These are phyloP conservation scores for Cornus florida DNA, from an alignment of 148 eudicot species.

Conservation along the genomic window DNA sequence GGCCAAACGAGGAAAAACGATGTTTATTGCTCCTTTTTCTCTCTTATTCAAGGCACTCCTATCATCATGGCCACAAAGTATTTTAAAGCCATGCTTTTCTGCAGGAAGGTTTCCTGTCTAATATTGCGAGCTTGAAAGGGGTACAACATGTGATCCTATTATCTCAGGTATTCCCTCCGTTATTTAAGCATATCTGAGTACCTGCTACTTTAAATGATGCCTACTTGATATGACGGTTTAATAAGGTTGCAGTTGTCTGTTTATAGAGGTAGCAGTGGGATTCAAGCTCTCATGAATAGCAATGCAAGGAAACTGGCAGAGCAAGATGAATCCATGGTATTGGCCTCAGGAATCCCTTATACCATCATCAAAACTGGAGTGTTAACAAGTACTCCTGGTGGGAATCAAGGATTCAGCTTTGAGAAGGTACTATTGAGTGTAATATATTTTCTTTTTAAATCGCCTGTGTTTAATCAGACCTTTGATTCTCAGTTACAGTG, in stretches of 20 bases:
- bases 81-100: constrained; percentile 6
- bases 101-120: constrained; percentile 82
- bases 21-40: background rate
- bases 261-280: constrained; percentile 69
- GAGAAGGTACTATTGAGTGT: constrained; percentile 47
- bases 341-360: constrained; percentile 67
- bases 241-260: constrained; percentile 88
- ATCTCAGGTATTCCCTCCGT: constrained; percentile 65
- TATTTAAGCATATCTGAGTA: constrained; percentile 2
- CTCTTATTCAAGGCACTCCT: background rate
- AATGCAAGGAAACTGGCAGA: constrained; percentile 72
- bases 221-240: constrained; percentile 34
- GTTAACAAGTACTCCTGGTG: constrained; percentile 66
- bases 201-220: background rate
- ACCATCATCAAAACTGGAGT: constrained; percentile 80
- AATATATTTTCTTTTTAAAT: background rate
- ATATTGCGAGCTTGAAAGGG: constrained; percentile 60
- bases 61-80: background rate
- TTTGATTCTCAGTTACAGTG: background rate
- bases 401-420: constrained; percentile 81
- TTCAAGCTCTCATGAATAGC: constrained; percentile 76
- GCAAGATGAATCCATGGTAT: constrained; percentile 63
- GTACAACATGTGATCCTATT: constrained; percentile 70
- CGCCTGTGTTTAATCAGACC: background rate
- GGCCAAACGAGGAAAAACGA: no score